Base-by-base conservation (phyloP, 768 basidiomycete genomes). In the Suillus plorans region DNA sequence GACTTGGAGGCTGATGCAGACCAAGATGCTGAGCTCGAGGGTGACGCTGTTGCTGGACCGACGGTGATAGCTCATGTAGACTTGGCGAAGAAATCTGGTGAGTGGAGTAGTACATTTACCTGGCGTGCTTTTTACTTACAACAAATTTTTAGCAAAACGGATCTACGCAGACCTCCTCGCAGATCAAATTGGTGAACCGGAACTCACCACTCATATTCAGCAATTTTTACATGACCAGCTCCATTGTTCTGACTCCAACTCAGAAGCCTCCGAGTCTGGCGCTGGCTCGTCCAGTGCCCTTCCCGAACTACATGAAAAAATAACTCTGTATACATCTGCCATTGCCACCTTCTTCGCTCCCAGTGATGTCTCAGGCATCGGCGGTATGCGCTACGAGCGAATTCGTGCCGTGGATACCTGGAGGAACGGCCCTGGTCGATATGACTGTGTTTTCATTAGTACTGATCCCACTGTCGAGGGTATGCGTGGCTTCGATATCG, bases 371-470 rank as follows among this genome's bases (percentile, higher is more conserved):
- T 45, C 39, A 22, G 58, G 66, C 14, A 59, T 50, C 14, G 31
- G 63, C 10, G 72, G 76, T 2, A 73, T 76, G 76, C 63, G 61
- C n/a, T 65, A 66, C 20, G 73, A 78, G 58, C 64, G 61, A 12
- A 79, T 79, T 50, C 65, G 72, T 2, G 64, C 67, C 65, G 8
- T 64, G 53, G 2, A 36, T 36, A 36, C 36, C 36, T 80, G 76
- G 78, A 68, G 68, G n/a, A 66, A 64, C 8, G 72, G 69, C 1
- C 47, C 66, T 25, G 52, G 71, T n/a, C 63, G 72, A 1, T 67
- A 72, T 60, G 78, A 81, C 61, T 76, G 74, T 42, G 64, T 76
- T 9, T 74, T 74, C 28, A 55, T 77, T 2, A 69, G 56, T 14
- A 57, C 60, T 8, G 69, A 75, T 61, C 25, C 45, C 6, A 61